Evolutionary conservation across 129 eudicot genomes (phyloP).

Genomic region (Tagetes patula): DNA sequence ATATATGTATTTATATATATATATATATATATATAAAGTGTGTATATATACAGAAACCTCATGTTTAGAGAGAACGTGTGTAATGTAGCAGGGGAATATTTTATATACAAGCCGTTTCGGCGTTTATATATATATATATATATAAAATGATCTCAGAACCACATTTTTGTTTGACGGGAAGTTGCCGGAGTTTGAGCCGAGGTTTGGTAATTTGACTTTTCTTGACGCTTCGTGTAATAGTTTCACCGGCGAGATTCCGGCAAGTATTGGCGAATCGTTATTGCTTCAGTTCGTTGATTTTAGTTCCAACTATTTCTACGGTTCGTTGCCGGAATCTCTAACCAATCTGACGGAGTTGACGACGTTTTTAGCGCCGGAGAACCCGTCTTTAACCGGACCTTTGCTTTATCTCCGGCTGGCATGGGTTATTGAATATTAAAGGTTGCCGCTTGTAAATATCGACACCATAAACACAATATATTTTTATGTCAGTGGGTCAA

Average conservation of each 20-base stretch:
- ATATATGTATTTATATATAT: no score
- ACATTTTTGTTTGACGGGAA: constrained; percentile 41
- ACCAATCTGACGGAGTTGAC: constrained; percentile 61
- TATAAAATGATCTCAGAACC: no score
- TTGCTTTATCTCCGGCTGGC: constrained; percentile 25
- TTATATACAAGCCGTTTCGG: no score
- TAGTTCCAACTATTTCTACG: constrained; percentile 41
- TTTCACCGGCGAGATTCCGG: constrained; percentile 67
- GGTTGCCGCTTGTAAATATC: no score
- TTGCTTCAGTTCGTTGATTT: constrained; percentile 44
- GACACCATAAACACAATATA: no score
- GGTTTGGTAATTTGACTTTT: constrained; percentile 42
- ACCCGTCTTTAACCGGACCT: constrained; percentile 40
- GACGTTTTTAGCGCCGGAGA: constrained; percentile 44
- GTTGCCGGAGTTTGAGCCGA: constrained; percentile 46
- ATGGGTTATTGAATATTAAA: no score
- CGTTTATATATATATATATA: no score
- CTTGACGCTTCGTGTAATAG: constrained; percentile 49
- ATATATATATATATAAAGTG: no score
- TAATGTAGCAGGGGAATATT: no score
- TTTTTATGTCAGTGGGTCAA: no score
- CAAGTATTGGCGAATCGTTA: constrained; percentile 39
- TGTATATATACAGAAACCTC: no score
- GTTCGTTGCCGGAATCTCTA: constrained; percentile 58
- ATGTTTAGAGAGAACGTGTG: no score